phyloP scores from a whole-genome alignment of 345 rosid genomes.

The Lagerstroemia speciosa region DNA sequence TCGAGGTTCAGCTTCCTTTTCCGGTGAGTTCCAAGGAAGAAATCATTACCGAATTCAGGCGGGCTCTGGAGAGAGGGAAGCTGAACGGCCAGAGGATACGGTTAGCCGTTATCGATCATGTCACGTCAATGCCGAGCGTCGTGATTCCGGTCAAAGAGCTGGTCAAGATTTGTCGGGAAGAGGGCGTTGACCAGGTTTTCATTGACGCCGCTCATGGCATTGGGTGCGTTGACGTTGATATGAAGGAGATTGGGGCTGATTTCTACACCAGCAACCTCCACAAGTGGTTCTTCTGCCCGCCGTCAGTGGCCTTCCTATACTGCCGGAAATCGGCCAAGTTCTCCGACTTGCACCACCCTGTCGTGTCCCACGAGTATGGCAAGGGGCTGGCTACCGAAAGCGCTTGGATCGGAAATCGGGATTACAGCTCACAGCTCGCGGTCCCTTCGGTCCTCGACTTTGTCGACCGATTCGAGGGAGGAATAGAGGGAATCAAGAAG shows the following conservation, averaged over 20 bases:
- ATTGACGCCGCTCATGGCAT: conserved; percentile 94
- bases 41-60: conserved; percentile 48
- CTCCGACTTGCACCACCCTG: conserved; percentile 76
- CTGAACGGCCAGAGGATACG: conserved; percentile 56
- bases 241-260: conserved; percentile 89
- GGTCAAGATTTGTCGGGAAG: conserved; percentile 71
- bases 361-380: conserved; percentile 89
- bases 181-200: conserved; percentile 83
- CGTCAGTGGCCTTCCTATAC: conserved; percentile 77
- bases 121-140: conserved; percentile 86
- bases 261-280: conserved; percentile 80
- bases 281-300: conserved; percentile 95
- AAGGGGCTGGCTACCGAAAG: conserved; percentile 85
- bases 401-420: conserved; percentile 89
- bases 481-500: conserved; percentile 69
- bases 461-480: conserved; percentile 74
- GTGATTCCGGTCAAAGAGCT: conserved; percentile 69
- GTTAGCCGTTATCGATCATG: conserved; percentile 87
- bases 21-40: conserved; percentile 61
- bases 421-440: conserved; percentile 79
- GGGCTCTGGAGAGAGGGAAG: conserved; percentile 57
- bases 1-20: conserved; percentile 78
- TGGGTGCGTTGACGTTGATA: conserved; percentile 76
- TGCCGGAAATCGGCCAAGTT: conserved; percentile 32
- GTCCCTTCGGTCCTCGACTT: conserved; percentile 74